Base-by-base conservation (phyloP, 331 rosid genomes). In the Arachis monticola region DNA sequence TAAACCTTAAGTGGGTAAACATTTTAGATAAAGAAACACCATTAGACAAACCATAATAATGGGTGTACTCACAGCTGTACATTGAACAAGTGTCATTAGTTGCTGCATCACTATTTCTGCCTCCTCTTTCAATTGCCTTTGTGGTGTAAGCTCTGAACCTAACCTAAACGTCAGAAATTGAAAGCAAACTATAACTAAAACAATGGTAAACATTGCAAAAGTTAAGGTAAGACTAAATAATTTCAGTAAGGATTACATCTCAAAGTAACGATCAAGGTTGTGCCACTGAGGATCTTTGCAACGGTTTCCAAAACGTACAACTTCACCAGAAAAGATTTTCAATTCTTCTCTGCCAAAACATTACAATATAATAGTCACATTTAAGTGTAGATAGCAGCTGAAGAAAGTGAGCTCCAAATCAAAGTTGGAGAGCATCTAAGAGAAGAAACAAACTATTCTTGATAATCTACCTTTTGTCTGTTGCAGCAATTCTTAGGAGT, bases 221-320 rank as follows among this genome's bases (percentile, higher is more conserved):
- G 6, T 52, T 41, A 71, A 40, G 64, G 31, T 35, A 68, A 71
- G 69, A 31, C 63, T 76, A 77, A 75, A 56, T 74, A 78, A 60
- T 52, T 67, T 58, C 72, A 57, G 52, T 53, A 9, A 62, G 5
- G 64, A 13, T 87, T 92, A 95, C 99, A 90, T 95, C 60, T 90
- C 96, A 81, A 95, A 95, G 82, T 90, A 95, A 84, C 99, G 94
- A 75, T 95, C 85, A 79, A 95, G 81, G 76, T 95, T 84, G 81
- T 95, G 99, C 99, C 99, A 95, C 71, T 95, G 99, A 80, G 99
- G 99, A 87, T 95, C 98, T 86, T 90, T 92, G 77, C 99, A 95
- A 65, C 96, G 97, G 89, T 95, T 95, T 77, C 99, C 99, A 83
- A 95, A 95, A 27, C 99, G 98, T 40, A 95, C 97, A 75, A 95